These are phyloP conservation scores for Hericium coralloides DNA, from an alignment of 768 basidiomycete species.

Conservation along the genomic window DNA sequence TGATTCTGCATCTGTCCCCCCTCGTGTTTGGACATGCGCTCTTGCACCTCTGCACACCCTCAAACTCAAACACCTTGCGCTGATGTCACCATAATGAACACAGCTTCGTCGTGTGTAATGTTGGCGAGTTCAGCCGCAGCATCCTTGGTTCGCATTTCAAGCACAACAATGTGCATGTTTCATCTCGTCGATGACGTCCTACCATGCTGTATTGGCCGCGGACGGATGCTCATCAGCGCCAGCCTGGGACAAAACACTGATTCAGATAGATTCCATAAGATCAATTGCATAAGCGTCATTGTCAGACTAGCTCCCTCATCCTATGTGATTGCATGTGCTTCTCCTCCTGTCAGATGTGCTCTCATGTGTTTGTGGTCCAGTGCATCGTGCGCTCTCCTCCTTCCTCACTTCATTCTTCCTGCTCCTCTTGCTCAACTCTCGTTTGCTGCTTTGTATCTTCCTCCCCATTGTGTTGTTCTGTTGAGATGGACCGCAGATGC, in stretches of 20 bases:
- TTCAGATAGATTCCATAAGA: slow-evolving; percentile 73
- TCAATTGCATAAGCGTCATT: slow-evolving; percentile 57
- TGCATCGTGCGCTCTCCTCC: too few species aligned
- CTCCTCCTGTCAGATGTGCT: too few species aligned
- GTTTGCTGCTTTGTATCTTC: too few species aligned
- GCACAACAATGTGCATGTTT: slow-evolving; percentile 68
- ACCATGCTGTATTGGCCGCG: too few species aligned
- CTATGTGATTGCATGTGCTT: too few species aligned
- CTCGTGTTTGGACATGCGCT: neutral
- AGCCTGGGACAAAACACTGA: neutral
- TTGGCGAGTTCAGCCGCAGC: slow-evolving; percentile 77
- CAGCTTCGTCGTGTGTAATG: slow-evolving; percentile 78
- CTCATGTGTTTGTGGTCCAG: too few species aligned
- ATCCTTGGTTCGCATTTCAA: slow-evolving; percentile 85
- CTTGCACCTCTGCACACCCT: neutral
- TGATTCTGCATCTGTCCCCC: neutral
- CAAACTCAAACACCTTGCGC: neutral
- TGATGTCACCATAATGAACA: neutral
- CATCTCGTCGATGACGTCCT: too few species aligned
- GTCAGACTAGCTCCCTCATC: too few species aligned
- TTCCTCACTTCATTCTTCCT: too few species aligned
- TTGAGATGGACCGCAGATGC: too few species aligned
- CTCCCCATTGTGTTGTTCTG: too few species aligned
- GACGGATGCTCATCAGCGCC: neutral
- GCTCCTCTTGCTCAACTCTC: too few species aligned